phyloP scores from a whole-genome alignment of 176 grass and related monocot species.

The Leersia perrieri region DNA sequence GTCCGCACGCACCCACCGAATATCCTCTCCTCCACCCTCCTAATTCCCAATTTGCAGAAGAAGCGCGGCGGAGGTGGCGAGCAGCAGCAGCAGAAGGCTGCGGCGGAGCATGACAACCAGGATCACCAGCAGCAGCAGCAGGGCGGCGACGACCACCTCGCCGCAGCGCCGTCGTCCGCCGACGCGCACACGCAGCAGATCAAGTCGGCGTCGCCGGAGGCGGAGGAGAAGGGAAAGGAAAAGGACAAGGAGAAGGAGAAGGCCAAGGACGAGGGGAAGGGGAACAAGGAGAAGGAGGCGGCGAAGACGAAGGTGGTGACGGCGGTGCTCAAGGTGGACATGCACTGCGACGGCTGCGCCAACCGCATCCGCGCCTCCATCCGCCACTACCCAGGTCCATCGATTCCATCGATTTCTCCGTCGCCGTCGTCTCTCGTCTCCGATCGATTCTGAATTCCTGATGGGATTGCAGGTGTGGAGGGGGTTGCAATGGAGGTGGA shows the following conservation, averaged over 20 bases:
- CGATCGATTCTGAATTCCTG: no score
- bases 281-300: constrained; percentile 10
- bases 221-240: neutral
- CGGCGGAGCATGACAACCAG: constrained; percentile 18
- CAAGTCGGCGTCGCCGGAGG: neutral
- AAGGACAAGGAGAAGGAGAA: neutral
- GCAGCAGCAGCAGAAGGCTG: neutral
- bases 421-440: no score
- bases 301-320: no score
- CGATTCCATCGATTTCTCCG: no score
- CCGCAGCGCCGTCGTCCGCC: no score
- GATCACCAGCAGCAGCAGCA: no score
- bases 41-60: constrained; percentile 31
- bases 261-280: neutral
- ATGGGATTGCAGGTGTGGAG: constrained; percentile 88
- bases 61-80: neutral
- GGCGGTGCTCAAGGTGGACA: constrained; percentile 73
- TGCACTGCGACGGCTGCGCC: constrained; percentile 82
- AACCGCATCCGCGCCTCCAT: constrained; percentile 53
- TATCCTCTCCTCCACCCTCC: no score
- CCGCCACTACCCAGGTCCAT: constrained; percentile 53
- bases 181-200: neutral
- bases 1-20: no score
- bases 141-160: neutral
- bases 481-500: constrained; percentile 62